Conservation (phyloP, 208 protist genomes). For the Naegleria gruberi region DNA sequence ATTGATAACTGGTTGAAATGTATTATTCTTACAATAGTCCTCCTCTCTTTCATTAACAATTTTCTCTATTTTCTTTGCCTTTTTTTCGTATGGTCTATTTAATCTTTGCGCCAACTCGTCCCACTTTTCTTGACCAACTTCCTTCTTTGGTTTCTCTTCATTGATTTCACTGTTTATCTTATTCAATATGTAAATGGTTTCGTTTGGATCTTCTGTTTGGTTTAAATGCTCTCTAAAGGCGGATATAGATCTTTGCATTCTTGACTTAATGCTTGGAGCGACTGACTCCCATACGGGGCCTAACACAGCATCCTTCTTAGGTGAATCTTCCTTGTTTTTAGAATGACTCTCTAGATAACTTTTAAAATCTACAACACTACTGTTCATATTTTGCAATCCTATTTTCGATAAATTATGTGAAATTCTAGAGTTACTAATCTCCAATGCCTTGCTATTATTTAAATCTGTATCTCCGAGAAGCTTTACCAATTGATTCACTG, state of each 20-base stretch:
- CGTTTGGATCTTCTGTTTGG: not conserved
- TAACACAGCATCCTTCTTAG: not conserved
- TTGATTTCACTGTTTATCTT: not conserved
- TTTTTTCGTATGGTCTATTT: not conserved
- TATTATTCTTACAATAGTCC: not conserved
- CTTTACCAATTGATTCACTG: not conserved
- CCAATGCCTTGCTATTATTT: not conserved
- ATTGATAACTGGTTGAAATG: not conserved
- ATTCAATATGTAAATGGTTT: not conserved
- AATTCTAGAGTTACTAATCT: not conserved
- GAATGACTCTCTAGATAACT: not conserved
- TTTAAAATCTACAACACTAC: not conserved
- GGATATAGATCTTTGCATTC: not conserved
- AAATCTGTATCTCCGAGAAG: not conserved
- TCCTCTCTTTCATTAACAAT: not conserved
- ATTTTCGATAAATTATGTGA: not conserved
- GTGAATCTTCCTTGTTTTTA: not conserved
- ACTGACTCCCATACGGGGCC: not conserved
- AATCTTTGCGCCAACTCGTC: not conserved
- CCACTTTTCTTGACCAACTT: not conserved
- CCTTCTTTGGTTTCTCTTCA: not conserved
- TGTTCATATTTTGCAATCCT: not conserved
- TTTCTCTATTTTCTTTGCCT: not conserved
- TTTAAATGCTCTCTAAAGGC: not conserved
- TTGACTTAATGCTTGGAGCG: not conserved